Evolutionary conservation across 306 rosid genomes (phyloP).

Genomic region (Herpetospermum pedunculosum): DNA sequence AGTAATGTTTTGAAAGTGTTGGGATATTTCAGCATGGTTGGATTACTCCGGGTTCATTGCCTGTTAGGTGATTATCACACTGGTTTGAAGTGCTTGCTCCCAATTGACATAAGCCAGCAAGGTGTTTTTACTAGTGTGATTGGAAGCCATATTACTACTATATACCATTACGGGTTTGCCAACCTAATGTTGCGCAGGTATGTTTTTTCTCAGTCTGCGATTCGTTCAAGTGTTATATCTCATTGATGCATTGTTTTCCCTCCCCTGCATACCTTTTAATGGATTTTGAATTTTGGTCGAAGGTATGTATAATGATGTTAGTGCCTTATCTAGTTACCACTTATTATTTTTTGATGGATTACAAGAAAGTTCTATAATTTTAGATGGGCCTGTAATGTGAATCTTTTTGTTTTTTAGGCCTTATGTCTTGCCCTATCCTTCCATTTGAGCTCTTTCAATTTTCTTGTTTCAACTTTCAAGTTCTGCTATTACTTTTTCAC

Average conservation of each 20-base stretch:
- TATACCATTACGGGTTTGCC: slow-evolving; percentile 93
- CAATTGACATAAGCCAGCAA: slow-evolving; percentile 77
- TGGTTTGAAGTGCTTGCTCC: slow-evolving; percentile 69
- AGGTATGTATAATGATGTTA: neutral
- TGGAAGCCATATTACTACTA: slow-evolving; percentile 86
- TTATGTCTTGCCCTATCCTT: neutral
- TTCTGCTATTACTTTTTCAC: neutral
- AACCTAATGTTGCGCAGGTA: slow-evolving; percentile 94
- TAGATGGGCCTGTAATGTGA: neutral
- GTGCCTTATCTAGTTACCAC: neutral
- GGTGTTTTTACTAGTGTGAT: slow-evolving; percentile 77
- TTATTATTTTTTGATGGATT: neutral
- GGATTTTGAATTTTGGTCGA: neutral
- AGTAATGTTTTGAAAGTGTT: slow-evolving; percentile 96
- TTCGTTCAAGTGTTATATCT: neutral
- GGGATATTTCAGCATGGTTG: slow-evolving; percentile 97
- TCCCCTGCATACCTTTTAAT: neutral
- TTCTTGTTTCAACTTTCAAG: neutral
- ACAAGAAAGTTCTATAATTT: neutral
- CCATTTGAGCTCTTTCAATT: neutral
- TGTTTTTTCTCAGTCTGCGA: neutral
- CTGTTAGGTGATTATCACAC: slow-evolving; percentile 95
- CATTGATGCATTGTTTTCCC: neutral
- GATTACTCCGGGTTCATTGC: slow-evolving; percentile 86
- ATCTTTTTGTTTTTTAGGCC: neutral